These are phyloP conservation scores for Zopfochytrium polystomum DNA, from an alignment of 371 early-diverging fungal species.

Conservation along the genomic window DNA sequence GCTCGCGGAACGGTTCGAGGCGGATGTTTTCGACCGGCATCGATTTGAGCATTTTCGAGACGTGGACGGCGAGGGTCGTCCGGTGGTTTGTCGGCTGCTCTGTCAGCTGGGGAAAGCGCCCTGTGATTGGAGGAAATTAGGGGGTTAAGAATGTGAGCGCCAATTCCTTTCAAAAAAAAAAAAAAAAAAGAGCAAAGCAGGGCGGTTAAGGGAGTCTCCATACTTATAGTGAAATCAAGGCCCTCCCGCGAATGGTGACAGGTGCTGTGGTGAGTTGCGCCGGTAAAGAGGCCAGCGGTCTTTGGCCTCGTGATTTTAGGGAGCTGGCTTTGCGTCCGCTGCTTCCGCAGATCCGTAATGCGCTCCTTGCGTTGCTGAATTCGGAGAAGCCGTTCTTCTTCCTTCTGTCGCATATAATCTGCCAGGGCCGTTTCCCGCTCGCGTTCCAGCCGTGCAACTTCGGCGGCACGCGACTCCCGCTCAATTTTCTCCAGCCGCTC, in stretches of 20 bases:
- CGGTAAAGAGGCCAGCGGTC: slow-evolving; percentile 24
- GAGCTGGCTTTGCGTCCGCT: not conserved
- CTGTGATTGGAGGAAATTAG: not conserved
- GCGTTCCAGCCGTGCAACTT: slow-evolving; percentile 22
- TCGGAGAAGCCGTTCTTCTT: slow-evolving; percentile 29
- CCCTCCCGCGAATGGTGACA: slow-evolving; percentile 48
- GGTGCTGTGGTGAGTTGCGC: slow-evolving; percentile 39
- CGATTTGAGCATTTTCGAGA: not conserved
- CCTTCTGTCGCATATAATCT: slow-evolving; percentile 30
- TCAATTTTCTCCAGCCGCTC: slow-evolving; percentile 30
- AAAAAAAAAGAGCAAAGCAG: too few relatives aligned
- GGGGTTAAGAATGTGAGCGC: too few relatives aligned
- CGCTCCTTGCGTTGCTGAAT: slow-evolving; percentile 23
- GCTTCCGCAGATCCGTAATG: slow-evolving; percentile 17
- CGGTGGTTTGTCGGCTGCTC: not conserved
- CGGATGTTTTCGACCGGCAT: not conserved
- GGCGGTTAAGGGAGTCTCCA: too few relatives aligned
- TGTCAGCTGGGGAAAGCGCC: not conserved
- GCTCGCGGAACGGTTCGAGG: not conserved
- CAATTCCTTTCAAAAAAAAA: too few relatives aligned
- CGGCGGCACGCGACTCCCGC: slow-evolving; percentile 29
- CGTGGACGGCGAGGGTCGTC: not conserved
- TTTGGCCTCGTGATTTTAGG: slow-evolving; percentile 7
- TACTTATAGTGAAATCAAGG: slow-evolving; percentile 19
- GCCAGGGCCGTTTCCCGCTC: slow-evolving; percentile 24